Evolutionary conservation across 2,329 filamentous ascomycete species (phyloP), one percentile per base, ranked within the genome.

Genomic region (Fusarium sp.): DNA sequence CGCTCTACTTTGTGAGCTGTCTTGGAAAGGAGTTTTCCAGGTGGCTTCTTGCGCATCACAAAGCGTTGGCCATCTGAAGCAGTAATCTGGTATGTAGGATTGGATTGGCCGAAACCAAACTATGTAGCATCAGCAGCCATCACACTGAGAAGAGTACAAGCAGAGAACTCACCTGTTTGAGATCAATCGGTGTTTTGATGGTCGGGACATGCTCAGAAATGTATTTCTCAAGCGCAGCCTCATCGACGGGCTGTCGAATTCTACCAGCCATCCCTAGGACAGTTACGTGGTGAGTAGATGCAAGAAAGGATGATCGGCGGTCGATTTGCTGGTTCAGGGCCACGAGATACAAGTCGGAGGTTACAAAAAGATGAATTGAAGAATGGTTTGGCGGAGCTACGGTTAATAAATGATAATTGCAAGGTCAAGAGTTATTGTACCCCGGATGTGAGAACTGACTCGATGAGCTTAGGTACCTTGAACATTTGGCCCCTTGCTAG

Each of bases 41-140:
- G 96, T 2, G 96, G 96, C 85, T 98, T 98, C 89, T 99, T 98
- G 82, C 96, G 94, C 86, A 98, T 89, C 39, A 99, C 96, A 84
- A 92, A 98, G 80, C 91, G 91, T 76, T 86, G 83, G 58, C 91
- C 90, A 80, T 91, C 87, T 74, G 90, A 87, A 59, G 91, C 91
- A 22, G 91, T 97, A 79, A 98, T 88, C 79, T 96, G 94, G 85
- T 98, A 99, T 6, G 96, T 99, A 49, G 96, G 96, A 82, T 98
- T 99, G 66, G 94, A 98, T 85, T 98, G 96, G 69, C 96, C 96
- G 82, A 97, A 98, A 78, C 95, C 94, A 81, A 98, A 99, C 94
- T 98, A 79, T 38, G 61, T 48, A 35, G 45, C 57, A 60, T 70
- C 41, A 66, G 44, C 48, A n/a, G 60, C 61, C 48, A 69, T 62